These are phyloP conservation scores for Yarrowia deformans DNA, from an alignment of 805 yeast species.

Conservation along the genomic window DNA sequence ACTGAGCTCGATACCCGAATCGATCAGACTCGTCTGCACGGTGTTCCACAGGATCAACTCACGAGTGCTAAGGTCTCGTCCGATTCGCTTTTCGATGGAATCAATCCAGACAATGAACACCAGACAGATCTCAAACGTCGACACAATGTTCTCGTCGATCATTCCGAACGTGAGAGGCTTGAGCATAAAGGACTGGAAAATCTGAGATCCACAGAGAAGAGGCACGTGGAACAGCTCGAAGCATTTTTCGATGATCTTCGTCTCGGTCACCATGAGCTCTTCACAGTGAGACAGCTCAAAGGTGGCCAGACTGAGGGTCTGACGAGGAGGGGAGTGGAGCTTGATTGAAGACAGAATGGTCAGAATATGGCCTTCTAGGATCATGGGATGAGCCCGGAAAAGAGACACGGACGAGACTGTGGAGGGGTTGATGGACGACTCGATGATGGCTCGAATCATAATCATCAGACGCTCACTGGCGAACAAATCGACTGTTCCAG, in stretches of 20 bases:
- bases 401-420: constrained; percentile 25
- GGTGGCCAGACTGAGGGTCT: constrained; percentile 22
- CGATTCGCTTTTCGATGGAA: constrained; percentile 44
- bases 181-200: constrained; percentile 45
- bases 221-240: constrained; percentile 46
- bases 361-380: constrained; percentile 41
- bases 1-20: constrained; percentile 41
- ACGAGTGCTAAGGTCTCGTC: constrained; percentile 39
- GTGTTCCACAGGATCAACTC: constrained; percentile 42
- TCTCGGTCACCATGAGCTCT: constrained; percentile 37
- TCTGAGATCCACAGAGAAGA: constrained; percentile 44
- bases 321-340: constrained; percentile 35
- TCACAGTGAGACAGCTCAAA: constrained; percentile 34
- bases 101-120: constrained; percentile 48
- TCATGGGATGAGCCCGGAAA: constrained; percentile 43
- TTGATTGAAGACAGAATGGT: constrained; percentile 41
- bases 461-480: constrained; percentile 37
- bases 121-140: constrained; percentile 46
- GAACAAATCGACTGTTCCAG: constrained; percentile 25
- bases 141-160: constrained; percentile 43
- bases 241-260: constrained; percentile 44
- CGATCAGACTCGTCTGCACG: constrained; percentile 44
- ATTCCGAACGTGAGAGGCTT: constrained; percentile 44
- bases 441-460: constrained; percentile 35
- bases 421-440: constrained; percentile 30